phyloP scores from a whole-genome alignment of 202 grass and related monocot species.

The Setaria italica region DNA sequence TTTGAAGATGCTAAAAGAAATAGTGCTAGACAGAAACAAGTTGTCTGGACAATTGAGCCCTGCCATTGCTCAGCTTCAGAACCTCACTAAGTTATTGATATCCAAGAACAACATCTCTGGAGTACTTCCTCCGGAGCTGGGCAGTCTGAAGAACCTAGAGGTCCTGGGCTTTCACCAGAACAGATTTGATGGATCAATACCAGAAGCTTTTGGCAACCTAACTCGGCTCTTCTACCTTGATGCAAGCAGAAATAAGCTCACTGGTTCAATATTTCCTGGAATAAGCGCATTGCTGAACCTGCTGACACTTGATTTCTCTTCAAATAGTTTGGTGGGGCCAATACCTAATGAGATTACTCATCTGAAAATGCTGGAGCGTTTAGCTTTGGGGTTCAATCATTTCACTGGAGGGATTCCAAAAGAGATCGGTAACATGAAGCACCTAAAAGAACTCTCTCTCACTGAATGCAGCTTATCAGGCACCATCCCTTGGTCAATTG shows the following conservation, averaged over 20 bases:
- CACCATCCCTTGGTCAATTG: constrained; percentile 65
- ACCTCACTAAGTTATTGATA: constrained; percentile 62
- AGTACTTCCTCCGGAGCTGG: constrained; percentile 59
- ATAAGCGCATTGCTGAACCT: background rate
- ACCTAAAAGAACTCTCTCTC: constrained; percentile 57
- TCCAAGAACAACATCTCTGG: constrained; percentile 59
- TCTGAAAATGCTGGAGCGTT: constrained; percentile 51
- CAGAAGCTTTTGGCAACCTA: background rate
- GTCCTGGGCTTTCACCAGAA: constrained; percentile 50
- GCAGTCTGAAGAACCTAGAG: constrained; percentile 65
- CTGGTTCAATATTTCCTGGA: constrained; percentile 58
- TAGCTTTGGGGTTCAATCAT: constrained; percentile 59
- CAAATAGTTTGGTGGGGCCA: constrained; percentile 56
- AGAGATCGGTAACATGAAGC: constrained; percentile 70
- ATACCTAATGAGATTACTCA: constrained; percentile 61
- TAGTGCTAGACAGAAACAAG: constrained; percentile 62
- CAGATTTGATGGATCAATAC: constrained; percentile 8
- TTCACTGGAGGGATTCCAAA: constrained; percentile 74
- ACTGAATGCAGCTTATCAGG: constrained; percentile 61
- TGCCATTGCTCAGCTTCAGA: constrained; percentile 60
- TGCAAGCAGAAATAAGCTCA: constrained; percentile 38
- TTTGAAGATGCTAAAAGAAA: constrained; percentile 61
- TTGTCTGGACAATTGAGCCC: constrained; percentile 63
- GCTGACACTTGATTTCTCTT: constrained; percentile 60
- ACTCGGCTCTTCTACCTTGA: background rate